These are phyloP conservation scores for Aspergillus haitiensis DNA, from an alignment of 495 filamentous ascomycete genomes.

Conservation along the genomic window DNA sequence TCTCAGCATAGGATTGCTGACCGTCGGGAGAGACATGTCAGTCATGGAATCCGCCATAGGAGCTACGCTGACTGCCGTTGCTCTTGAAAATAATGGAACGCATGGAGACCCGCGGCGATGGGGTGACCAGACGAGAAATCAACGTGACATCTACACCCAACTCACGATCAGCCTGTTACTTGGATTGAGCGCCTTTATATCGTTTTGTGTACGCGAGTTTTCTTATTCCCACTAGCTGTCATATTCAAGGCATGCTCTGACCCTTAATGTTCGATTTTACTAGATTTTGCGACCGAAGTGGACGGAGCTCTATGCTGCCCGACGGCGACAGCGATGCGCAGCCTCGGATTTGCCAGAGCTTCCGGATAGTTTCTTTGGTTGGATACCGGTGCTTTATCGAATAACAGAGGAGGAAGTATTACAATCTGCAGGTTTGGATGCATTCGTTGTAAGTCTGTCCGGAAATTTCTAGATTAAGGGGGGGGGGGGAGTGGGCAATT, in stretches of 20 bases:
- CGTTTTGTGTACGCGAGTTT: constrained; percentile 57
- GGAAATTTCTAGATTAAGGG: background rate
- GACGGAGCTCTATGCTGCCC: constrained; percentile 87
- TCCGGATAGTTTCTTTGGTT: constrained; percentile 85
- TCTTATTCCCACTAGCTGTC: background rate
- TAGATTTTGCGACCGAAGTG: constrained; percentile 85
- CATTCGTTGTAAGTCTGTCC: constrained; percentile 72
- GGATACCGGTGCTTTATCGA: constrained; percentile 85
- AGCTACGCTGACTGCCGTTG: constrained; percentile 29
- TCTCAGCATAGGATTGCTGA: background rate
- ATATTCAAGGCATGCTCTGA: background rate
- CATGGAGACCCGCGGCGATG: constrained; percentile 30
- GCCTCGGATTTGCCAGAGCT: constrained; percentile 79
- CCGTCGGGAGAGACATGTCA: constrained; percentile 32
- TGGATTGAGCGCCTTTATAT: constrained; percentile 59
- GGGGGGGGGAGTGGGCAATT: background rate
- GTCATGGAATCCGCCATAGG: constrained; percentile 32
- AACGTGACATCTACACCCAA: constrained; percentile 59
- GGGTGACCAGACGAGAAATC: constrained; percentile 39
- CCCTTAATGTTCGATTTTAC: background rate
- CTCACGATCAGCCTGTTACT: constrained; percentile 57
- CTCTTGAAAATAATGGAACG: constrained; percentile 19
- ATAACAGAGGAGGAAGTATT: constrained; percentile 89
- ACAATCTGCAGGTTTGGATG: constrained; percentile 88
- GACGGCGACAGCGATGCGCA: constrained; percentile 67